These are phyloP conservation scores for Yarrowia keelungensis DNA, from an alignment of 805 yeast species.

Conservation along the genomic window DNA sequence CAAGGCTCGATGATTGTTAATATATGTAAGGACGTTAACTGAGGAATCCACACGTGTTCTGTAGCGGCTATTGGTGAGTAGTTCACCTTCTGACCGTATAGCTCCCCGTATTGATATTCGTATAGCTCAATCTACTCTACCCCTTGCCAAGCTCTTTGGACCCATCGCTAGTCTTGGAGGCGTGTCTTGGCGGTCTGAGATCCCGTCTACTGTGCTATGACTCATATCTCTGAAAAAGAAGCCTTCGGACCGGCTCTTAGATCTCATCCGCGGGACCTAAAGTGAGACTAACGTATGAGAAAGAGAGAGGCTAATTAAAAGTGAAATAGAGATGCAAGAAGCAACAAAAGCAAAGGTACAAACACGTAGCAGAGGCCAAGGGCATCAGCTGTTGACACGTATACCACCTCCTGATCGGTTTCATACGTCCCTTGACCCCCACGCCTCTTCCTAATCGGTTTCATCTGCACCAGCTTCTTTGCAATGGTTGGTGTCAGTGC, in stretches of 20 bases:
- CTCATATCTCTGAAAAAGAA: background rate
- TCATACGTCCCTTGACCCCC: background rate
- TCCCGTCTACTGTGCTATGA: background rate
- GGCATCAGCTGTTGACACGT: too few relatives aligned
- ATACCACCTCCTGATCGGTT: too few relatives aligned
- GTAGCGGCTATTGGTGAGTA: too few relatives aligned
- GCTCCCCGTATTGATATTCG: too few relatives aligned
- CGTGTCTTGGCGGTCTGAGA: background rate
- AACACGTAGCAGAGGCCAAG: background rate
- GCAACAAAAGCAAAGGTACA: background rate
- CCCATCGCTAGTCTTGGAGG: background rate
- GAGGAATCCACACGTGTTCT: too few relatives aligned
- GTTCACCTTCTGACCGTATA: too few relatives aligned
- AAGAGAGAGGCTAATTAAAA: too few relatives aligned
- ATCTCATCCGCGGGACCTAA: background rate
- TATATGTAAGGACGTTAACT: too few relatives aligned
- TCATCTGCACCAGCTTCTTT: background rate
- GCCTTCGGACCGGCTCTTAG: background rate
- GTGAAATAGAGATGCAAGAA: too few relatives aligned
- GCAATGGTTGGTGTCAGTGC: constrained; percentile 7
- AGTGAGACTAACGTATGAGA: background rate
- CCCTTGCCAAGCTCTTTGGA: background rate
- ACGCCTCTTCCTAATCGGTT: background rate
- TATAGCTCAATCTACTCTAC: too few relatives aligned
- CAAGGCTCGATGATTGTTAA: too few relatives aligned